These are phyloP conservation scores for Microdochium paspali DNA, from an alignment of 2,329 filamentous ascomycete genomes.

Conservation along the genomic window DNA sequence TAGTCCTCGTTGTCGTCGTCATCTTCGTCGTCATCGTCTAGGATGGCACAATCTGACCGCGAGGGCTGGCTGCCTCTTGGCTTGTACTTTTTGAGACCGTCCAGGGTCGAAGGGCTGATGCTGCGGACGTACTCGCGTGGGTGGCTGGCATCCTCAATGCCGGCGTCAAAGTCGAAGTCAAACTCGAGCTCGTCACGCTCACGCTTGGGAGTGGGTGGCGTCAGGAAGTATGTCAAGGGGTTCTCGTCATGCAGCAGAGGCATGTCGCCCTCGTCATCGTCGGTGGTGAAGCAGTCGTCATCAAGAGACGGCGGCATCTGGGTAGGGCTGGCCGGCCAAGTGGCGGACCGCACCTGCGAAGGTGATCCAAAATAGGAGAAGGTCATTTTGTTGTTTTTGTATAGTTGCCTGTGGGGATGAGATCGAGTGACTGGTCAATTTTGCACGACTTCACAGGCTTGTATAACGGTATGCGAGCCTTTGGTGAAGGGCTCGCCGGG, in stretches of 20 bases:
- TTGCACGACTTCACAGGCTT: not conserved
- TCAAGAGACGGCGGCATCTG: constrained; percentile 32
- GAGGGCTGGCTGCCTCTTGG: constrained; percentile 18
- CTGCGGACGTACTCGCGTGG: constrained; percentile 39
- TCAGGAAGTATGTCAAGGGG: constrained; percentile 47
- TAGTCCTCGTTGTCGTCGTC: constrained; percentile 35
- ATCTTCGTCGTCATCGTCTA: constrained; percentile 32
- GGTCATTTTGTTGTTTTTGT: not conserved
- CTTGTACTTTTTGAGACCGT: constrained; percentile 35
- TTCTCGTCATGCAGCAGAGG: constrained; percentile 38
- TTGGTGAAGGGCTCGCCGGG: not conserved
- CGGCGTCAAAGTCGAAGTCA: constrained; percentile 44
- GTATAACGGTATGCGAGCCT: not conserved
- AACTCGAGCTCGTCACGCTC: constrained; percentile 32
- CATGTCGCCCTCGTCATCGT: constrained; percentile 29
- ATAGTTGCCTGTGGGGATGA: not conserved
- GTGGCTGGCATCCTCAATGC: constrained; percentile 41
- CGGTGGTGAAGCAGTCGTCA: constrained; percentile 28
- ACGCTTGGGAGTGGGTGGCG: constrained; percentile 31
- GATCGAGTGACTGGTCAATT: too few relatives aligned
- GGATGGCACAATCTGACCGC: constrained; percentile 31
- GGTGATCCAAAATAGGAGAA: not conserved
- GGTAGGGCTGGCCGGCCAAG: constrained; percentile 43
- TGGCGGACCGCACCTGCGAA: not conserved
- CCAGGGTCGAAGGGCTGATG: constrained; percentile 47